Conservation (phyloP, 2,329 filamentous ascomycete species). For the Chaetothyriales sp. region DNA sequence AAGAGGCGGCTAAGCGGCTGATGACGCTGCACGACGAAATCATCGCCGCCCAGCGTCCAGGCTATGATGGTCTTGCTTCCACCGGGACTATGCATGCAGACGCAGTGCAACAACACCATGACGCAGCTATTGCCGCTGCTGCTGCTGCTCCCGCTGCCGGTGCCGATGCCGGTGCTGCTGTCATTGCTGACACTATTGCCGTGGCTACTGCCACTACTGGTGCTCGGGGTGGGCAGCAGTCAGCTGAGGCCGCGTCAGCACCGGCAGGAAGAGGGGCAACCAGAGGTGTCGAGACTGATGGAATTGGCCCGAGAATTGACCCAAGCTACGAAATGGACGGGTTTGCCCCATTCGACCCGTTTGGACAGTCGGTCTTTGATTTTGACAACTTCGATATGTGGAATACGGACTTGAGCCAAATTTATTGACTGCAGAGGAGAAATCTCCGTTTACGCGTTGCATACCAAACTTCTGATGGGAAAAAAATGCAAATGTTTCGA, state of each 20-base stretch:
- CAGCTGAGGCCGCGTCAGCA: neutral
- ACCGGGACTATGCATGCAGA: neutral
- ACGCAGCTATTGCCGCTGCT: neutral
- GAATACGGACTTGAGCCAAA: neutral
- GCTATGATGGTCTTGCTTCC: neutral
- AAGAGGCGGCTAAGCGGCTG: constrained; percentile 17
- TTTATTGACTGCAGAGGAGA: too few species aligned
- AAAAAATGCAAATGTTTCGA: too few species aligned
- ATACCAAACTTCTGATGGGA: too few species aligned
- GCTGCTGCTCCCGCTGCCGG: too few species aligned
- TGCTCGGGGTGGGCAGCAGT: neutral
- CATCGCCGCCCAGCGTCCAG: neutral
- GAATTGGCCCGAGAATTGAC: neutral
- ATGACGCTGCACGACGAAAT: constrained; percentile 1
- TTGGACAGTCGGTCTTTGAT: neutral
- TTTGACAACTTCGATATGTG: constrained; percentile 2
- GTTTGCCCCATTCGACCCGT: neutral
- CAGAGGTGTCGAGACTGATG: neutral
- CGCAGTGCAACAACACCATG: neutral
- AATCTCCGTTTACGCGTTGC: too few species aligned
- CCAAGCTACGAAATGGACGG: neutral
- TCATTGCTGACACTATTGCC: neutral
- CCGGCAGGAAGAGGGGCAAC: neutral
- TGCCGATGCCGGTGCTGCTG: neutral
- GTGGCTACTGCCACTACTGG: neutral